These are phyloP conservation scores for Leccinellum luteum DNA, from an alignment of 768 basidiomycete species.

Conservation along the genomic window DNA sequence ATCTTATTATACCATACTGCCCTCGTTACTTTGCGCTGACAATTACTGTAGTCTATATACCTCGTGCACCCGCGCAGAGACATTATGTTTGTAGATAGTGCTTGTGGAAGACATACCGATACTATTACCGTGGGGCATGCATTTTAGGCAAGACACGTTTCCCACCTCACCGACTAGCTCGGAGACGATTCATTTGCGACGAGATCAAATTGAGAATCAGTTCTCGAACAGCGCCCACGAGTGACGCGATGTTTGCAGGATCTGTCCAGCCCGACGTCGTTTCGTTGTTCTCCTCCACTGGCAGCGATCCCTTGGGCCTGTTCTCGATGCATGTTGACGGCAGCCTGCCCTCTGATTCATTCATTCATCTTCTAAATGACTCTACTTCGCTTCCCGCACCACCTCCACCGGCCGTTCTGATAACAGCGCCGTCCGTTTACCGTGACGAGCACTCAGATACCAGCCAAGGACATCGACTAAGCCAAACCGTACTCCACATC, in stretches of 20 bases:
- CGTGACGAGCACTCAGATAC: slow-evolving; percentile 27
- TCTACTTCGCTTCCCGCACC: slow-evolving; percentile 47
- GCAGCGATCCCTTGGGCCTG: slow-evolving; percentile 56
- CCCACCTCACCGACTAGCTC: slow-evolving; percentile 1
- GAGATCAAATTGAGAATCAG: slow-evolving; percentile 19
- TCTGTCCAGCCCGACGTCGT: slow-evolving; percentile 60
- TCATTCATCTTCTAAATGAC: slow-evolving; percentile 64
- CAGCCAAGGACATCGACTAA: slow-evolving; percentile 39
- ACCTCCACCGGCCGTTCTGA: slow-evolving; percentile 42
- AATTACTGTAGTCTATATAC: slow-evolving; percentile 2
- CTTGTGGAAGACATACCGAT: background rate
- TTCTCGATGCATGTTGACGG: slow-evolving; percentile 50
- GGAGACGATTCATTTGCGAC: slow-evolving; percentile 14
- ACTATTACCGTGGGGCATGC: background rate
- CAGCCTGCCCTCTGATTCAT: slow-evolving; percentile 57
- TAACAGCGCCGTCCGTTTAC: slow-evolving; percentile 39
- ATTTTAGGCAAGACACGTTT: slow-evolving; percentile 1
- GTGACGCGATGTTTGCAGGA: slow-evolving; percentile 46
- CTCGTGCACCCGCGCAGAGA: slow-evolving; percentile 3
- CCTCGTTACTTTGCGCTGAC: background rate
- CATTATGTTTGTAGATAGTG: background rate
- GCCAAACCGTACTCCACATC: slow-evolving; percentile 73
- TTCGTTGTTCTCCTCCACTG: slow-evolving; percentile 76
- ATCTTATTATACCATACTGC: slow-evolving; percentile 13
- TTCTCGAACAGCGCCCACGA: slow-evolving; percentile 5